Evolutionary conservation across 2,329 filamentous ascomycete genomes (phyloP), one percentile per base, ranked within the genome.

Genomic region (Colletotrichum ledebouriae): DNA sequence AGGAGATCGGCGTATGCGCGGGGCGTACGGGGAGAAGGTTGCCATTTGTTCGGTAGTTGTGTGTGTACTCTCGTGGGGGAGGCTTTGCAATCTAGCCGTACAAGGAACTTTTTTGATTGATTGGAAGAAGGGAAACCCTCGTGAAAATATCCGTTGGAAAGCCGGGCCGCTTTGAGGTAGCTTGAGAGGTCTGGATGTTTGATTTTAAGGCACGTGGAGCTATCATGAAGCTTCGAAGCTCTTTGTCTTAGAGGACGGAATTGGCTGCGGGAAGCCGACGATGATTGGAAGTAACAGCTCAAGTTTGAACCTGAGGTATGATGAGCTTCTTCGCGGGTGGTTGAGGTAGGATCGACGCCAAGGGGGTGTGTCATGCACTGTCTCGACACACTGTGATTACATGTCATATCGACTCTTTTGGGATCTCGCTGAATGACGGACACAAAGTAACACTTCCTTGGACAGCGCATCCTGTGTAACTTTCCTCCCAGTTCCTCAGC

Each of bases 21-120:
- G 69, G 17, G 59, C 58, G 69, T 72, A 73, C 33, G 68, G 68
- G 13, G 60, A 59, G 29, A 37, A 70, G 61, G 37, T 62, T 13
- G 53, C 34, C 67, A 70, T 69, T 49, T 47, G 39, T 10, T 20
- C 53, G 10, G 41, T 47, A 47, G 56, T 39, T 20, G 56, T 37
- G 37, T 15, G 11, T 39, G 37, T 25, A 25, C 37, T 39, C 37
- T 4, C 37, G 37, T 11, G 17, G 49, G 13, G 39, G 9, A 15
- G 41, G 44, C 17, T 17, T n/a, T 39, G 25, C 20, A 6, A 29
- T 50, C 56, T 59, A 59, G 33, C 56, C 56, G 42, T 49, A 59
- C n/a, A 20, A n/a, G 56, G 22, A 39, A 13, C 34, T 39, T 39
- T 52, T 34, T 34, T 11, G 49, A 34, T n/a, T 25, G 25, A 25